Evolutionary conservation across 352 stramenopile genomes (phyloP), one percentile per base, ranked within the genome.

Genomic region (Globisporangium orthogonon): DNA sequence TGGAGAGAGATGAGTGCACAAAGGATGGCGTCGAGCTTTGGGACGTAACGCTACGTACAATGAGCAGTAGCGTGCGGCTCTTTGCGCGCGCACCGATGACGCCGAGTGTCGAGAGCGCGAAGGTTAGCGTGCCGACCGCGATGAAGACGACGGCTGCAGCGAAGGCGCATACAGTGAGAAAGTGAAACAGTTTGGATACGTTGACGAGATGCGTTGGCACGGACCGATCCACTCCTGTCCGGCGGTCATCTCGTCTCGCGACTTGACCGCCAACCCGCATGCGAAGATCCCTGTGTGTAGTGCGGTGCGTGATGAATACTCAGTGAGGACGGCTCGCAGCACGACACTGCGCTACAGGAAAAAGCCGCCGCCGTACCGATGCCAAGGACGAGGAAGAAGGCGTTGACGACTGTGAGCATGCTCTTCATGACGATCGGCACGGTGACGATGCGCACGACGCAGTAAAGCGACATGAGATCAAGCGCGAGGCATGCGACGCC

Each of bases 351-450:
- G n/a, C 13, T 18, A 0, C 3, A 18, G 14, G 40, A 14, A n/a
- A 4, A 10, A 23, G 23, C 23, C 23, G 2, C 7, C 1, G 11
- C 62, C 59, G 29, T 15, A 74, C 67, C 68, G 5, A 60, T 63
- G 58, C 82, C 84, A 13, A 92, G 67, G 15, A 77, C 56, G 29
- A 84, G 66, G 56, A 91, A 94, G 54, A 83, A 67, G 33, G 67
- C 66, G 65, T 91, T 92, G 64, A 88, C 74, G 35, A 92, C 76
- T 4, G 76, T 79, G 54, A 92, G 67, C 69, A 94, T 78, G 61
- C 72, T 86, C 60, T 86, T 86, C 82, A 94, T 92, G 54, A 94
- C 75, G 65, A 92, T 89, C 7, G 84, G 84, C 39, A 94, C 76
- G n/a, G 80, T 90, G 40, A 91, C 78, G 62, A 94, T 91, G 62